A percentile compares a stretch with the other conserved stretches of the same genome.
These are phyloP conservation scores for Tritrichomonas musculus DNA, from an alignment of 208 protist species.

Conservation along the genomic window DNA sequence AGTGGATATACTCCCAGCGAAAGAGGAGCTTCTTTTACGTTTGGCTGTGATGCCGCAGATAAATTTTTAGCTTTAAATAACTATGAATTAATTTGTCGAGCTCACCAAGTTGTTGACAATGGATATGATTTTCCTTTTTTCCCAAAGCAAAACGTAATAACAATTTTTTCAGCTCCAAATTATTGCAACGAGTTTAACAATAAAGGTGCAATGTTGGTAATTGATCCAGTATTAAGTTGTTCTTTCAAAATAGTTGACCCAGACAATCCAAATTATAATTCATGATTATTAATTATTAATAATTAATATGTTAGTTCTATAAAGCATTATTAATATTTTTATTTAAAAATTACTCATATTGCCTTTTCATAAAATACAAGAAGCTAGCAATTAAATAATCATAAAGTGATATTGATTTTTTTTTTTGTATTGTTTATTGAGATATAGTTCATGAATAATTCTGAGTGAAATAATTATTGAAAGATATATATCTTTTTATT, in stretches of 20 bases:
- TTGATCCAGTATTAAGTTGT: conserved; percentile 57
- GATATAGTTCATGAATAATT: too few relatives aligned
- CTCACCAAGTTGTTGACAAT: conserved; percentile 80
- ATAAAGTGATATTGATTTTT: too few relatives aligned
- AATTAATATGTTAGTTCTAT: too few relatives aligned
- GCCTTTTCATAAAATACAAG: too few relatives aligned
- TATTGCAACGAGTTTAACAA: conserved; percentile 99
- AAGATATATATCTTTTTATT: too few relatives aligned
- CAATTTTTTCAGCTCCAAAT: conserved; percentile 98
- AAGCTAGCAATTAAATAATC: too few relatives aligned
- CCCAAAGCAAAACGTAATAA: conserved; percentile 95
- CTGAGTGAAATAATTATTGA: too few relatives aligned
- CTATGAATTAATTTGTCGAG: conserved; percentile 96
- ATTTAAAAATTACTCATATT: too few relatives aligned
- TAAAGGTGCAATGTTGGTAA: conserved; percentile 80
- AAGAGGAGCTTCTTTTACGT: conserved; percentile 92
- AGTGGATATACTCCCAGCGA: conserved; percentile 91
- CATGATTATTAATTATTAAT: too few relatives aligned
- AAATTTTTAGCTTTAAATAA: conserved; percentile 95
- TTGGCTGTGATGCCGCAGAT: conserved; percentile 90
- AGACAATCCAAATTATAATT: too few relatives aligned
- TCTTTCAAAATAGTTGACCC: conserved; percentile 50
- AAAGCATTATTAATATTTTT: too few relatives aligned
- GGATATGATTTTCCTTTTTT: conserved; percentile 90
- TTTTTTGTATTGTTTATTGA: too few relatives aligned